Evolutionary conservation across 1,284 basidiomycete genomes (phyloP).

Genomic region (Neolentinus lepideus): DNA sequence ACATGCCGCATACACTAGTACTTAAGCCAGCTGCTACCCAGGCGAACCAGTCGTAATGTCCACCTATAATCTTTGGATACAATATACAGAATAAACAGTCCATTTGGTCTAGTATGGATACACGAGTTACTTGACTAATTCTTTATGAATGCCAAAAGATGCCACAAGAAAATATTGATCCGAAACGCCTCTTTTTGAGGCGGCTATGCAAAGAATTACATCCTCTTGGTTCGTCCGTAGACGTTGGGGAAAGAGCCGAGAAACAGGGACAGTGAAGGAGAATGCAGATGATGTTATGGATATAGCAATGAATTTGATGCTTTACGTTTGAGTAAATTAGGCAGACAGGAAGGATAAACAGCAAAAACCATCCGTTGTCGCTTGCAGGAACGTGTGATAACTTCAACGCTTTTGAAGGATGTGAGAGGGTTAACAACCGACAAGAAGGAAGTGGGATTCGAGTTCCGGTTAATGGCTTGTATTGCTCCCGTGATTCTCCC

Average conservation of each 20-base stretch:
- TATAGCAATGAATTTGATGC: background rate
- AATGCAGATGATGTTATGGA: background rate
- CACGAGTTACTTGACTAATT: background rate
- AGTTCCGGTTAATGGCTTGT: background rate
- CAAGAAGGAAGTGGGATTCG: background rate
- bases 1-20: too few species aligned
- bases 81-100: background rate
- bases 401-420: too few species aligned
- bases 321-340: background rate
- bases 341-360: background rate
- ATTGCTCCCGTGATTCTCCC: background rate
- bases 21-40: too few species aligned
- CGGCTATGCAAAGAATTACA: background rate
- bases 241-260: background rate
- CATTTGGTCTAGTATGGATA: background rate
- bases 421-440: too few species aligned
- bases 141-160: background rate
- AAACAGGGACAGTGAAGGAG: background rate
- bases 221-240: background rate
- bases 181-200: background rate
- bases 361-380: background rate
- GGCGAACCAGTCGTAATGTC: too few species aligned
- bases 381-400: background rate
- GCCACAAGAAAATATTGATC: background rate
- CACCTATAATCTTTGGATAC: background rate